Evolutionary conservation across 2,329 filamentous ascomycete genomes (phyloP), one percentile per base, ranked within the genome.

Genomic region (Dissoconium aciculare): DNA sequence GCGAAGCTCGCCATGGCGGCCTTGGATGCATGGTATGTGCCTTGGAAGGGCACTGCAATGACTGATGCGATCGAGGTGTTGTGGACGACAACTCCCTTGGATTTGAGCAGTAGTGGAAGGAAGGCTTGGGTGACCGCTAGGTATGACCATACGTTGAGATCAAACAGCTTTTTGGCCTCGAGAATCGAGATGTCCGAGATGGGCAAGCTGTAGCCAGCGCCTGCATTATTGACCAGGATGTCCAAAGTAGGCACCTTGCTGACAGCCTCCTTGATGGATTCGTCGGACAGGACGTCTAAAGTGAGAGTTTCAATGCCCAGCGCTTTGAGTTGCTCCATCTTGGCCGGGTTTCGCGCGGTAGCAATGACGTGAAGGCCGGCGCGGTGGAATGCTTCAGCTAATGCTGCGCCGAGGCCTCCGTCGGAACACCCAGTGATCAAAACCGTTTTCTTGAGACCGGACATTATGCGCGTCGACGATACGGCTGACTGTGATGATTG

Each of bases 171-270:
- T 28, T 48, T 45, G 2, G 44, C 49, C 11, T 40, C 31, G 0
- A 35, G 26, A 5, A 54, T 36, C 21, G 40, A 32, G 17, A 40
- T 26, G 29, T 54, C 49, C 16, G 44, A 13, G 12, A 51, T 23
- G 1, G 51, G 50, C 30, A 42, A 41, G n/a, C 26, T 46, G 45
- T 55, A 57, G 11, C 47, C 48, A 11, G 50, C 57, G 9, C 62
- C 62, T 5, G 61, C 60, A 47, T 64, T 64, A 35, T 64, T 64
- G 25, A 64, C 52, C 28, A 65, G 40, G 11, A 60, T 49, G 44
- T 64, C 57, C 30, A 66, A 42, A 9, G 10, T 33, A 3, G 43
- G 31, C 15, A 59, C 40, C 0, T 15, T 49, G 21, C 15, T 32
- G 42, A 27, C 39, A 41, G 14, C 5, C 37, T 34, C 12, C 8